Base-by-base conservation (phyloP, 495 filamentous ascomycete genomes). In the Staphylotrichum tortipilum region DNA sequence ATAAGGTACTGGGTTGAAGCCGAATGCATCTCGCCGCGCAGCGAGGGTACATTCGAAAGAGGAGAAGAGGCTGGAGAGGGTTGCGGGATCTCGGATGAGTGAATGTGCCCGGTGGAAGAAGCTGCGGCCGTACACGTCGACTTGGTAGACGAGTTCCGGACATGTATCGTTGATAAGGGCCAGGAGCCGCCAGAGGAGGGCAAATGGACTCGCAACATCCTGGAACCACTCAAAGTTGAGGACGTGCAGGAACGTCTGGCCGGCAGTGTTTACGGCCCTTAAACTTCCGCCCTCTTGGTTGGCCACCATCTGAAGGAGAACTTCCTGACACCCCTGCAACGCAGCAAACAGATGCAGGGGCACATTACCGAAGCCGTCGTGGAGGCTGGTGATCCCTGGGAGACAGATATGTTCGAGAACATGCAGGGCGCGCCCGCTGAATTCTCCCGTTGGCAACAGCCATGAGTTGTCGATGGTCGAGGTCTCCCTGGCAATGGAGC, bases 221-320 rank as follows among this genome's bases (percentile, higher is more conserved):
- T 54, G 44, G 41, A 74, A 68, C 66, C 68, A 71, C 7, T 66
- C 59, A 1, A 44, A 47, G 38, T 68, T 59, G n/a, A 77, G 57
- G 15, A 73, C 60, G 39, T 77, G 74, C 11, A 77, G 64, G 37
- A 74, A 77, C 1, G 69, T 74, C 52, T 77, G 73, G 8, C 64
- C 64, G 10, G 66, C 72, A 7, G 59, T 65, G 54, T 77, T 76
- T 7, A 47, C 55, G 4, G 48, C 52, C 8, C 43, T 11, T 18
- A 64, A 41, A 5, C 44, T 15, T 3, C 7, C 33, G 10, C 50
- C 48, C 42, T 63, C 52, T 19, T 42, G 21, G 19, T 26, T 58
- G 4, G 42, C 44, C 10, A 65, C 56, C 15, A 71, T 49, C 29
- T 57, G 31, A 12, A 68, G 35, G 17, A 72, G 62, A 3, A 36